Evolutionary conservation across 345 rosid genomes (phyloP), one percentile per base, ranked within the genome.

Genomic region (Nasturtium officinale): DNA sequence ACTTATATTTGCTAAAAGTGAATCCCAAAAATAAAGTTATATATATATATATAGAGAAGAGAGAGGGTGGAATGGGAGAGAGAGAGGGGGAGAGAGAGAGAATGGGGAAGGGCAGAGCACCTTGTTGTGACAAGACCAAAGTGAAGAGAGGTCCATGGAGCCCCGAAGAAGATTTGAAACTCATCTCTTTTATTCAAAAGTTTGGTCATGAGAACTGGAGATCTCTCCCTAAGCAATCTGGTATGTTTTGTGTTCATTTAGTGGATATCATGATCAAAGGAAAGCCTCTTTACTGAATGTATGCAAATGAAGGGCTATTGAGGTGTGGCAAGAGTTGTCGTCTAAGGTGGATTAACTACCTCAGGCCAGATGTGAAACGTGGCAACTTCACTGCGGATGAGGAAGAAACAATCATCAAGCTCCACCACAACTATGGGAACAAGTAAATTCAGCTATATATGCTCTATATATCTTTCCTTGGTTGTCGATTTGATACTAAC

Each of bases 81-180:
- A 40, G 32, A 23, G 25, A 23, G 25, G 8, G 21, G 4, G 52
- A 40, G 32, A 55, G 23, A 65, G 26, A 65, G 6, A 20, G 11
- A 38, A 90, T 90, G 97, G 91, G 96, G 0, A 89, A 79, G 56
- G 96, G 99, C 67, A 86, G 99, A 80, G 89, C 99, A 11, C 97
- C 96, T 1, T 95, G 99, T 58, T 95, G 99, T 73, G 96, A 91
- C 60, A 95, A 95, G 82, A 84, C 77, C 59, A 69, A 84, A 76
- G 97, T 95, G 82, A 95, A 88, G 85, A 95, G 86, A 87, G 99
- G 99, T 33, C 93, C 97, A 67, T 95, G 99, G 99, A 91, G 91
- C 55, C 92, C 96, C 43, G 88, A 84, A 3, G 99, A 95, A 75
- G 99, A 95, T 78, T 26, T 88, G 67, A 87, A 81, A 77, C 99